A percentile compares a stretch with the other conserved stretches of the same genome.
phyloP scores from a whole-genome alignment of 345 rosid genomes.

The Eucalyptus sp. region DNA sequence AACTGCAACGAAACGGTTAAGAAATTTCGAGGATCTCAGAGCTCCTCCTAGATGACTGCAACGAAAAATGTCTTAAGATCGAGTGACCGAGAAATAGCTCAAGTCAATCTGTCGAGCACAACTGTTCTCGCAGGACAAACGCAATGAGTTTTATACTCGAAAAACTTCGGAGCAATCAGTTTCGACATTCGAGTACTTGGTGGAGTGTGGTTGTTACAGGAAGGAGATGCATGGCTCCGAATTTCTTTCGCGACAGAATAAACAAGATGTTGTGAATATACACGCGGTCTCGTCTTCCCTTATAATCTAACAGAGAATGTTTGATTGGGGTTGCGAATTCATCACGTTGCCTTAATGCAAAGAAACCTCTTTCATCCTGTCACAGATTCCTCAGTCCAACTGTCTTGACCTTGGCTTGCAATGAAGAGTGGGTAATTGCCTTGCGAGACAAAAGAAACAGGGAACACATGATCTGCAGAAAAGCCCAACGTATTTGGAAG shows the following conservation, averaged over 20 bases:
- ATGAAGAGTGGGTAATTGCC: not conserved
- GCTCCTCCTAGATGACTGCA: too few species aligned
- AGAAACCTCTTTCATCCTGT: not conserved
- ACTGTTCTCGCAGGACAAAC: not conserved
- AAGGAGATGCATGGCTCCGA: not conserved
- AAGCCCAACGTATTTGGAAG: not conserved
- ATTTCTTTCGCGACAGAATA: not conserved
- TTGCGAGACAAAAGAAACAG: not conserved
- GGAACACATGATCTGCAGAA: not conserved
- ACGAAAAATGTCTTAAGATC: not conserved
- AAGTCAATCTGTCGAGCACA: not conserved
- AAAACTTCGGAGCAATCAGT: not conserved
- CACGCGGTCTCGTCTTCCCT: not conserved
- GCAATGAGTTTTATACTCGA: not conserved
- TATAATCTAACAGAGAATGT: not conserved
- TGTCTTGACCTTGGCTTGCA: not conserved
- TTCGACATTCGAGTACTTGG: not conserved
- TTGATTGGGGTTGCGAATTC: not conserved
- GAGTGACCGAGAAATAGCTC: not conserved
- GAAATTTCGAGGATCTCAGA: not conserved
- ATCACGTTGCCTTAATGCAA: not conserved
- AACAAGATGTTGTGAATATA: rapidly evolving
- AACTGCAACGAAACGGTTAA: not conserved
- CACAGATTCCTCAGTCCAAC: not conserved
- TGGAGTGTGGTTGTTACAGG: not conserved